Evolutionary conservation across 306 rosid species (phyloP), one percentile per base, ranked within the genome.

Genomic region (Cyclanthera cordifolia): DNA sequence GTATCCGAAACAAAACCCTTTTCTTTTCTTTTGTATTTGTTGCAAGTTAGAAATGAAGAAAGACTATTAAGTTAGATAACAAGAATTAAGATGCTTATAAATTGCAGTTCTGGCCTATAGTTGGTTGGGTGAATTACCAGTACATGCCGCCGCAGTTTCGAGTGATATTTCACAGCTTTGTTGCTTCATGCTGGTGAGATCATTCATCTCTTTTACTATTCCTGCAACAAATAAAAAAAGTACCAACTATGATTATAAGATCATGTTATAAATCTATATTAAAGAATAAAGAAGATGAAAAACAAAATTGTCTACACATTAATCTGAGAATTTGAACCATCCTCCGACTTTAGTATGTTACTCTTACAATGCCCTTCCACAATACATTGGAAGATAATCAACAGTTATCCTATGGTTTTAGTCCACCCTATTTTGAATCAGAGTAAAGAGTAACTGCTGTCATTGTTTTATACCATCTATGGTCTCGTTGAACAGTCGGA

Each of bases 71-170:
- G 23, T 52, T 77, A 27, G 57, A 43, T 63, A 57, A 32, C 63
- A 53, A 77, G 59, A n/a, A 46, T 53, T 53, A 4, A 71, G 47
- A 57, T 47, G 52, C 41, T 53, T 71, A 55, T 63, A 63, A 69
- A 30, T 16, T 76, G 85, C 90, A 92, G 96, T 87, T 92, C 76
- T 89, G 96, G 96, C 97, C 97, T 12, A 70, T 92, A 8, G 95
- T 92, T 78, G 90, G 87, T 58, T 89, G 96, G 97, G 76, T 92
- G 76, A 92, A 89, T 83, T 92, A 92, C 87, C 95, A 84, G 76
- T 92, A 87, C 63, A 85, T 92, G 87, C 97, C 97, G 46, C 20
- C 71, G 76, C 96, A 92, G 75, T 75, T 89, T 47, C 90, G 96
- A 4, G 98, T 89, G 77, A 13, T 89, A 72, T 92, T 92, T 80